These are phyloP conservation scores for Xylaria sp. DNA, from an alignment of 2,329 filamentous ascomycete genomes.

Conservation along the genomic window DNA sequence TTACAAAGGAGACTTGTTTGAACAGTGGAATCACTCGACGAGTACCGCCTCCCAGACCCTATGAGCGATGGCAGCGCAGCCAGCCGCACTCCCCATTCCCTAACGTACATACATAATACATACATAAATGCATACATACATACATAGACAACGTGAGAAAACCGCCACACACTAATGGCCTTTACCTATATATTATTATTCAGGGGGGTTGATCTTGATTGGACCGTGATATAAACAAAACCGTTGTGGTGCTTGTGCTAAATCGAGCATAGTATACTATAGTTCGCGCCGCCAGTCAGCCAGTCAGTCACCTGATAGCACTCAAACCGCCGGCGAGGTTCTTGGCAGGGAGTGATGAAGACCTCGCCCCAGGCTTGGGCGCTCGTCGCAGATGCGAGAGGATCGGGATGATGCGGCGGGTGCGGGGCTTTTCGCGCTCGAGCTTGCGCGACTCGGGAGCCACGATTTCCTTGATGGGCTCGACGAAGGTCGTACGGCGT, in stretches of 20 bases:
- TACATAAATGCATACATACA: conserved; percentile 20
- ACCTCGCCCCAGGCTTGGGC: conserved; percentile 22
- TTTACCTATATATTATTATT: not conserved
- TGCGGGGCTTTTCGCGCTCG: conserved; percentile 21
- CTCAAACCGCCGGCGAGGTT: conserved; percentile 14
- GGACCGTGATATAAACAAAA: not conserved
- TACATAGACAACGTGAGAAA: conserved; percentile 14
- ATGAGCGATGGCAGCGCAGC: conserved; percentile 10
- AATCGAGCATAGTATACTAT: not conserved
- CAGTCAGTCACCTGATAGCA: conserved; percentile 18
- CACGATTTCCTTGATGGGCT: conserved; percentile 1
- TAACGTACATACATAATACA: conserved; percentile 12
- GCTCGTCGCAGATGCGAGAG: conserved; percentile 30
- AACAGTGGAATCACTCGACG: conserved; percentile 22
- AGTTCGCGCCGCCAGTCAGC: not conserved
- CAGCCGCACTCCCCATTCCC: conserved; percentile 12
- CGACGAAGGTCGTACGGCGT: not conserved
- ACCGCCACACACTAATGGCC: conserved; percentile 2
- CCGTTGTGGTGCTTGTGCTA: not conserved
- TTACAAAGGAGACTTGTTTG: conserved; percentile 2
- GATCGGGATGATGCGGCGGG: conserved; percentile 33
- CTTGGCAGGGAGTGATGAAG: conserved; percentile 26
- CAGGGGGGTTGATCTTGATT: not conserved
- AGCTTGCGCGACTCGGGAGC: conserved; percentile 21
- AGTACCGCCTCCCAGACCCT: conserved; percentile 22